Evolutionary conservation across 306 rosid species (phyloP), one percentile per base, ranked within the genome.

Genomic region (Malus sylvestris): DNA sequence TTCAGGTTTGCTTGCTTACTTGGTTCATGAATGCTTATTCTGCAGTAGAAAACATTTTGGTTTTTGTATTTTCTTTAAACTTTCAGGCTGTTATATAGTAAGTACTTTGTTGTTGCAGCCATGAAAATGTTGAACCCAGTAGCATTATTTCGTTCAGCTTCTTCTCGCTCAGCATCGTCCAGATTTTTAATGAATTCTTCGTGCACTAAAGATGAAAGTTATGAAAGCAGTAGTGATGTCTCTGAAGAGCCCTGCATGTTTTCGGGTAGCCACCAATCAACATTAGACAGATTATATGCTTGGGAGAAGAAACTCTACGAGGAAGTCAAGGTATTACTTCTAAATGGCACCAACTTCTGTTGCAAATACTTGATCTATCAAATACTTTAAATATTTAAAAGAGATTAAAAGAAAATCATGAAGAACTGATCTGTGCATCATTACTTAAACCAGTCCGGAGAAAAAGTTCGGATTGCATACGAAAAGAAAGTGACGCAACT

Each of bases 301-400:
- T 95, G 98, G 98, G 99, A 91, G 83, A 95, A 92, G 90, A 95
- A 95, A 79, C 93, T 95, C 61, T 95, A 88, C 1, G 88, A 95
- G 66, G 97, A 95, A 86, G 99, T 95, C 59, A 88, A 66, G 97
- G 98, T 95, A 88, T 29, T 72, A 38, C 20, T 49, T 75, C 80
- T 35, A 71, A 71, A 70, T n/a, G 8, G 44, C 23, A 64, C 15
- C 45, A 15, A 20, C 22, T 32, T 30, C 19, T 18, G 38, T 29
- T 14, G 23, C 35, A 61, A 61, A 27, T 23, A 61, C 20, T 61
- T 23, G 33, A 61, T 2, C 18, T 8, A 19, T 27, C 38, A 5
- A 59, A 10, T 32, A 16, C 4, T 44, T 44, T 10, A 44, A 44
- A 44, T 44, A 53, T 53, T 35, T 25, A 32, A 20, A 51, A 29